Conservation (phyloP, 2,329 filamentous ascomycete genomes). For the Penicillium verrucosum region DNA sequence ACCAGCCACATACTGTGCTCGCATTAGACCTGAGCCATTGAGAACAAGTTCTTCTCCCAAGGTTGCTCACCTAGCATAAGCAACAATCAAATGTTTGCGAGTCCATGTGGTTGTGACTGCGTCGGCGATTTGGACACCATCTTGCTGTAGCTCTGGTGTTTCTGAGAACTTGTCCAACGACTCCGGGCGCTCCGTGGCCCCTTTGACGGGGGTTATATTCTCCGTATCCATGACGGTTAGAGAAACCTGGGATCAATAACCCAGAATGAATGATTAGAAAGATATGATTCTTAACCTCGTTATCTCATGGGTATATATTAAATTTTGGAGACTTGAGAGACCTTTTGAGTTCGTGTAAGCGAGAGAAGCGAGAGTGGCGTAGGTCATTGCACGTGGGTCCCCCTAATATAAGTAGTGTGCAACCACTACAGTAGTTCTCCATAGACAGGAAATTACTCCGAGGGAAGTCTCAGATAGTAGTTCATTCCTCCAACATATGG, state of each 20-base stretch:
- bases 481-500: not conserved
- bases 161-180: not conserved
- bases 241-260: not conserved
- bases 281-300: not conserved
- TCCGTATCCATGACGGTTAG: not conserved
- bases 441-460: not conserved
- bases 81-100: slow-evolving; percentile 38
- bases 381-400: not conserved
- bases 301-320: not conserved
- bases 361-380: not conserved
- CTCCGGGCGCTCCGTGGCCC: not conserved
- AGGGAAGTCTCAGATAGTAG: not conserved
- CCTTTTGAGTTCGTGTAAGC: not conserved
- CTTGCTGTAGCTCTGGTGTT: slow-evolving; percentile 12
- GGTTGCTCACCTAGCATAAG: slow-evolving; percentile 48
- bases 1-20: slow-evolving; percentile 43
- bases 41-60: slow-evolving; percentile 39
- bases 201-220: not conserved
- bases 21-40: slow-evolving; percentile 9
- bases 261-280: not conserved
- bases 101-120: slow-evolving; percentile 35
- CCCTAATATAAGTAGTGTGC: not conserved
- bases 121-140: slow-evolving; percentile 25
- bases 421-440: not conserved
- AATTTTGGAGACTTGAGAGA: too few species aligned